A percentile compares a stretch with the other conserved stretches of the same genome.
These are phyloP conservation scores for Xanthoconium stramineum DNA, from an alignment of 768 basidiomycete species.

Conservation along the genomic window DNA sequence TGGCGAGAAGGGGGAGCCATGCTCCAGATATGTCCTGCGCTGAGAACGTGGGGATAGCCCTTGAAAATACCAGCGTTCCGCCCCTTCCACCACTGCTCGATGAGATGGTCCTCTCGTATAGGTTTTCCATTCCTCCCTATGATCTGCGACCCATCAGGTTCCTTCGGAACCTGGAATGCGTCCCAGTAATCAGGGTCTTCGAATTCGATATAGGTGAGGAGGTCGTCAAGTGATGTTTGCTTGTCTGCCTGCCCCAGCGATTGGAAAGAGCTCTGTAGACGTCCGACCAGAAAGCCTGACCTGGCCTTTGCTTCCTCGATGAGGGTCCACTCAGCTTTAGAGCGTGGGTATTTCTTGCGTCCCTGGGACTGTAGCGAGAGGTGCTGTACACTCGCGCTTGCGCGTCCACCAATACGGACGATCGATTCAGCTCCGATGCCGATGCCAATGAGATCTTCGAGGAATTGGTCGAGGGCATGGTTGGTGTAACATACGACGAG, in stretches of 20 bases:
- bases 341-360: slow-evolving; percentile 18
- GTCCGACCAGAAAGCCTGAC: slow-evolving; percentile 6
- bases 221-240: slow-evolving; percentile 20
- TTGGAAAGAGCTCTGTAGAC: slow-evolving; percentile 33
- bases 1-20: slow-evolving; percentile 33
- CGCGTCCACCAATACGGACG: slow-evolving; percentile 59
- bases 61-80: slow-evolving; percentile 43
- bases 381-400: slow-evolving; percentile 44
- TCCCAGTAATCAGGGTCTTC: slow-evolving; percentile 42
- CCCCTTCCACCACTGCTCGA: slow-evolving; percentile 47
- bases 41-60: slow-evolving; percentile 20
- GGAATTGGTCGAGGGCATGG: slow-evolving; percentile 69
- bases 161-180: slow-evolving; percentile 45
- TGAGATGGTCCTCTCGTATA: slow-evolving; percentile 39
- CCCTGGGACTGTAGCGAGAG: slow-evolving; percentile 45
- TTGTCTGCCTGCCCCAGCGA: slow-evolving; percentile 20
- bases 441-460: slow-evolving; percentile 57
- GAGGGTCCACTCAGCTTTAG: slow-evolving; percentile 36
- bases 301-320: slow-evolving; percentile 39
- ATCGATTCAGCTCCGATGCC: slow-evolving; percentile 50
- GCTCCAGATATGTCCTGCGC: slow-evolving; percentile 34
- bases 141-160: slow-evolving; percentile 40
- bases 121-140: slow-evolving; percentile 41
- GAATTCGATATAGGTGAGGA: slow-evolving; percentile 51
- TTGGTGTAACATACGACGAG: slow-evolving; percentile 75